phyloP scores from a whole-genome alignment of 2,329 filamentous ascomycete species.

The Epichloe elymi region DNA sequence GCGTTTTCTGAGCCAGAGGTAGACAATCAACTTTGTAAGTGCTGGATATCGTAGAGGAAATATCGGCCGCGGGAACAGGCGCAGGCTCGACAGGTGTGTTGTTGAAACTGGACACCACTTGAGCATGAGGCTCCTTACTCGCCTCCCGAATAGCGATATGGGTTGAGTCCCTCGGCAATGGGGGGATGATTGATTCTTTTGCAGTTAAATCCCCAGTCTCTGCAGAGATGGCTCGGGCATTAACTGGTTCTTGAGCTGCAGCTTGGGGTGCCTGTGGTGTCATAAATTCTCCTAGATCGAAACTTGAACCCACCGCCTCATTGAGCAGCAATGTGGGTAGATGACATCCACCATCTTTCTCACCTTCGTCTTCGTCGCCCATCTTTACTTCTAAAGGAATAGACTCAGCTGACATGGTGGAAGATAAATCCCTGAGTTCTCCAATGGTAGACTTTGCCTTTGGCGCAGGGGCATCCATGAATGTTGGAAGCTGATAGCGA shows the following conservation, averaged over 20 bases:
- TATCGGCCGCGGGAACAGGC: background rate
- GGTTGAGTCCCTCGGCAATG: background rate
- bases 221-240: background rate
- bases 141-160: background rate
- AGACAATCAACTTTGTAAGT: background rate
- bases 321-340: slow-evolving; percentile 7
- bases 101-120: background rate
- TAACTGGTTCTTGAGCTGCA: background rate
- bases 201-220: background rate
- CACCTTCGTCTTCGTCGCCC: background rate
- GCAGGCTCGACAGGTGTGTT: background rate
- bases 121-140: background rate
- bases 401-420: slow-evolving; percentile 1
- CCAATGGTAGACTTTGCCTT: slow-evolving; percentile 5
- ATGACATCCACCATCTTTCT: background rate
- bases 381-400: background rate
- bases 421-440: slow-evolving; percentile 6
- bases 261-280: background rate
- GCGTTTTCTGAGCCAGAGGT: background rate
- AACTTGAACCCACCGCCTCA: slow-evolving; percentile 5
- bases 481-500: slow-evolving; percentile 7
- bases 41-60: background rate
- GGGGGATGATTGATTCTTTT: background rate
- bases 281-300: slow-evolving; percentile 3
- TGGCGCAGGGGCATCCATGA: slow-evolving; percentile 6